These are phyloP conservation scores for Sphagnum tenellum DNA, from an alignment of 225 moss, liverwort and hornwort genomes.

Conservation along the genomic window DNA sequence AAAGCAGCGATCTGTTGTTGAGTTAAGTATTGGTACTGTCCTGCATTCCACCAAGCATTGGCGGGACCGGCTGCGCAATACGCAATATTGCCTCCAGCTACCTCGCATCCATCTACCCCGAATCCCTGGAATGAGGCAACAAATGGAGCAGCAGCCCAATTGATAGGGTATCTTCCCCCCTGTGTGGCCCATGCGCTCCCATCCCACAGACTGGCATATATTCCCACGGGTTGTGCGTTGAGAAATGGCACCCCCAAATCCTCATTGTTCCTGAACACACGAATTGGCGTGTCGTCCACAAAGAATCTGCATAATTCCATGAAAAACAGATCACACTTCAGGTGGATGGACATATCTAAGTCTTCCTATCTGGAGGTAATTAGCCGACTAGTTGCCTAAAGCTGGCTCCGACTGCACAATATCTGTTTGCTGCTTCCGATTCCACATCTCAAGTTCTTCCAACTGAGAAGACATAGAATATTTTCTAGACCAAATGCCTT, in stretches of 20 bases:
- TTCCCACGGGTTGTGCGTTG: slow-evolving; percentile 39
- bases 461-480: no score
- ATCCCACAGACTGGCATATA: slow-evolving; percentile 55
- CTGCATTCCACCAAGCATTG: slow-evolving; percentile 28
- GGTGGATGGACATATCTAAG: no score
- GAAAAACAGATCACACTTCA: no score
- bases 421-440: no score
- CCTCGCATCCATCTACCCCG: slow-evolving; percentile 33
- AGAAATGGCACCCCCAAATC: slow-evolving; percentile 45
- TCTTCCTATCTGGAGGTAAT: no score
- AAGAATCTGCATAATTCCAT: slow-evolving; percentile 28
- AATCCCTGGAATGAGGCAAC: slow-evolving; percentile 49
- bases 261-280: slow-evolving; percentile 45
- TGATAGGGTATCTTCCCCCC: slow-evolving; percentile 23
- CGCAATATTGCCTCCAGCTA: slow-evolving; percentile 1
- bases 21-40: slow-evolving; percentile 20
- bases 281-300: slow-evolving; percentile 50
- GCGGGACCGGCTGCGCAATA: slow-evolving; percentile 18
- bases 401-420: no score
- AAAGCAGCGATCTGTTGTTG: slow-evolving; percentile 27
- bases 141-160: slow-evolving; percentile 49
- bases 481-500: no score
- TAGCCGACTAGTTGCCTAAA: no score
- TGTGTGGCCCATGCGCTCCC: slow-evolving; percentile 51
- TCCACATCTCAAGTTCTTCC: no score